These are phyloP conservation scores for Pugionium dolabratum DNA, from an alignment of 345 rosid genomes.

Conservation along the genomic window DNA sequence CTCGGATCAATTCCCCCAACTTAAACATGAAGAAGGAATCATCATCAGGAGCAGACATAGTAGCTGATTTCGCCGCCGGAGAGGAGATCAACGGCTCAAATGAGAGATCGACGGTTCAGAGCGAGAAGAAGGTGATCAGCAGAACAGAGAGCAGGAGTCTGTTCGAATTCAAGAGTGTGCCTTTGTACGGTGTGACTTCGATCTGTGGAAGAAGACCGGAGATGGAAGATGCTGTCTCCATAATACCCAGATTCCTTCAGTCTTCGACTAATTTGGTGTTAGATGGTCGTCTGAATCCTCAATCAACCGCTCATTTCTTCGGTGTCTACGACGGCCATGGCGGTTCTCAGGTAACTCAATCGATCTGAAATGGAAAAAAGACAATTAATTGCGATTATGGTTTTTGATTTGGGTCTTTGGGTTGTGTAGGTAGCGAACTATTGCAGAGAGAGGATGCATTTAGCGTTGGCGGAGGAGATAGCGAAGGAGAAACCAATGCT, in stretches of 20 bases:
- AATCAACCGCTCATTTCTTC: slow-evolving; percentile 52
- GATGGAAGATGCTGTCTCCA: slow-evolving; percentile 80
- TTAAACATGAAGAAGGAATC: slow-evolving; percentile 51
- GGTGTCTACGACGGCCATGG: slow-evolving; percentile 89
- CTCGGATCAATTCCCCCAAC: slow-evolving; percentile 36
- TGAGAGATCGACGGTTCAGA: slow-evolving; percentile 27
- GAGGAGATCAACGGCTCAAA: slow-evolving; percentile 32
- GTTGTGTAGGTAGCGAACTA: slow-evolving; percentile 62
- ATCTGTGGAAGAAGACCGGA: slow-evolving; percentile 68
- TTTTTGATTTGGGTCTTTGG: slow-evolving; percentile 1
- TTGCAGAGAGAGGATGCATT: slow-evolving; percentile 60
- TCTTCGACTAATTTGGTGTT: slow-evolving; percentile 39
- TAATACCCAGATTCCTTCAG: slow-evolving; percentile 52
- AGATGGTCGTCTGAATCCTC: slow-evolving; percentile 37
- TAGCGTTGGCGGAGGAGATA: slow-evolving; percentile 68
- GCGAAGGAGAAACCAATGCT: slow-evolving; percentile 38
- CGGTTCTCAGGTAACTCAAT: slow-evolving; percentile 59
- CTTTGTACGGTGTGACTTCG: slow-evolving; percentile 71
- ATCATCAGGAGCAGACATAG: slow-evolving; percentile 30
- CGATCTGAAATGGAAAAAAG: background rate
- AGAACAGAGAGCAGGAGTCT: slow-evolving; percentile 49
- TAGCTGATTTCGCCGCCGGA: slow-evolving; percentile 39
- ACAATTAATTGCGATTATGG: background rate
- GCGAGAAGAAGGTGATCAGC: slow-evolving; percentile 40
- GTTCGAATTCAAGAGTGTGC: slow-evolving; percentile 43